Evolutionary conservation across 2,329 filamentous ascomycete genomes (phyloP).

Genomic region (Pseudocercospora eumusae): DNA sequence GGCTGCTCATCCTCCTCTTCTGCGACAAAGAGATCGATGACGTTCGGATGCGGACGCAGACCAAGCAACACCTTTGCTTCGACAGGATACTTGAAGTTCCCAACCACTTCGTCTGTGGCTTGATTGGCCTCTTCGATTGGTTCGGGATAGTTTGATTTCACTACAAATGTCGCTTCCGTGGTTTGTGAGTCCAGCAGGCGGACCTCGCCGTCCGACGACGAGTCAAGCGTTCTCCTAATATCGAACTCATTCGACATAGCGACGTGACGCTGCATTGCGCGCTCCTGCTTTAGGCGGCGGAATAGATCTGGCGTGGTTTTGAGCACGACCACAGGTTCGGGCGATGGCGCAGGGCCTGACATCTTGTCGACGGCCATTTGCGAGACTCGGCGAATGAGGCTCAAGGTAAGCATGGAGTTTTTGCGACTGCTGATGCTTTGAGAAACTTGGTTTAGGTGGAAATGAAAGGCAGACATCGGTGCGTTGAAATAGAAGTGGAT

Average conservation of each 20-base stretch:
- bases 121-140: not conserved
- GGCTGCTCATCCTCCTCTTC: not conserved
- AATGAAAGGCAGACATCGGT: not conserved
- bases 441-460: not conserved
- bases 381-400: not conserved
- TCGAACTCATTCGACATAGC: not conserved
- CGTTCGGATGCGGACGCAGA: conserved; percentile 11
- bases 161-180: not conserved
- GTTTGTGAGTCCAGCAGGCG: not conserved
- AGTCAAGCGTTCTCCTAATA: not conserved
- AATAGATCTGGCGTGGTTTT: not conserved
- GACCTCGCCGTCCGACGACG: not conserved
- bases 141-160: not conserved
- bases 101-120: not conserved
- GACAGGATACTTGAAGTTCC: not conserved
- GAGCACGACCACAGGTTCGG: not conserved
- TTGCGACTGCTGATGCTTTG: not conserved
- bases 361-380: not conserved
- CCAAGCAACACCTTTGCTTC: conserved; percentile 1
- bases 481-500: not conserved
- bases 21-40: conserved; percentile 4
- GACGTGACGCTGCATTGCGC: not conserved
- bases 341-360: not conserved
- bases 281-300: not conserved
- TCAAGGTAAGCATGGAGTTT: not conserved